A percentile compares a stretch with the other conserved stretches of the same genome.
Conservation (phyloP, 176 grass and related monocot species). For the Calamus simplicifolius region DNA sequence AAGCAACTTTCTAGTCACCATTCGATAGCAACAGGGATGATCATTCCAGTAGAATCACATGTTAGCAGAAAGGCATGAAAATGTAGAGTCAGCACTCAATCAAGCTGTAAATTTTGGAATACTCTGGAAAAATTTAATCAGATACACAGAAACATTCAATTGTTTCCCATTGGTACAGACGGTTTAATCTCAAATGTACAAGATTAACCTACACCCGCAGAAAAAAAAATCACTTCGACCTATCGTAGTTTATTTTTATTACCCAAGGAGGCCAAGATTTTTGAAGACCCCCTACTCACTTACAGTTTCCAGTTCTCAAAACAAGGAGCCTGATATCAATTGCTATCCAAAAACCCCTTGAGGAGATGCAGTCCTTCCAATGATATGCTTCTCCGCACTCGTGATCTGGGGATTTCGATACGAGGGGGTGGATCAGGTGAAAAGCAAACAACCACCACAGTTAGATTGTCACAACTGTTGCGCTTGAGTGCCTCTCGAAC, state of each 20-base stretch:
- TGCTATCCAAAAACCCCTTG: conserved; percentile 68
- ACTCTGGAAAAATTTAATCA: too few relatives aligned
- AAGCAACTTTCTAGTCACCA: too few relatives aligned
- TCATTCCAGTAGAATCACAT: too few relatives aligned
- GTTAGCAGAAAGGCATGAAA: too few relatives aligned
- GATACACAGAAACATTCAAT: too few relatives aligned
- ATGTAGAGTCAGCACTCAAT: too few relatives aligned
- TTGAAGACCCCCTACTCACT: neutral
- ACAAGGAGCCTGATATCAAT: conserved; percentile 27
- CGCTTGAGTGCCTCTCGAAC: conserved; percentile 69
- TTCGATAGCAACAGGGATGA: too few relatives aligned
- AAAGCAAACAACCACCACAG: conserved; percentile 72
- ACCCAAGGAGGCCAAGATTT: neutral
- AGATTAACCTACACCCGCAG: conserved; percentile 2
- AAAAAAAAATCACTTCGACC: neutral
- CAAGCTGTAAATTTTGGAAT: too few relatives aligned
- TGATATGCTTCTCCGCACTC: conserved; percentile 81
- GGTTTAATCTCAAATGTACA: conserved; percentile 1
- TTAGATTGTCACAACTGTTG: conserved; percentile 77
- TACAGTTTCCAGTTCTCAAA: neutral
- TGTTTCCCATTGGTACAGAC: neutral
- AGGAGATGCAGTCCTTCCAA: conserved; percentile 73
- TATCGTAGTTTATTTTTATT: neutral
- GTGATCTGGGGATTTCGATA: conserved; percentile 69
- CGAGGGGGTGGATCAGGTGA: conserved; percentile 64